Percentiles rank a stretch among this genome's conserved stretches.
These are phyloP conservation scores for Ustilago crameri DNA, from an alignment of 1,284 basidiomycete genomes.

Conservation along the genomic window DNA sequence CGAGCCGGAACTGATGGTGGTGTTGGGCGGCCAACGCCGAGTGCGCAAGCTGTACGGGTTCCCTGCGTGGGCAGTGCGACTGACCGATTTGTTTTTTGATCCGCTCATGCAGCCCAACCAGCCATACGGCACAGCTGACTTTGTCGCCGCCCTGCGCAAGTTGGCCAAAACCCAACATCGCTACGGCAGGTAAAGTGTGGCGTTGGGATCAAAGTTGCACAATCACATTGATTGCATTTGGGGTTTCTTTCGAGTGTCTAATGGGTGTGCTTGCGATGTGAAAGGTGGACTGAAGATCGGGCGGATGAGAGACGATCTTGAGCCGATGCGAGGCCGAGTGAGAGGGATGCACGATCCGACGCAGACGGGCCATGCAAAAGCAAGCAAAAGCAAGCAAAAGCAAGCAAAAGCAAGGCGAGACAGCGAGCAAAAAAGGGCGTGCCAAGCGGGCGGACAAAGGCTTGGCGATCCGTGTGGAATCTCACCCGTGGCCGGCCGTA, in stretches of 20 bases:
- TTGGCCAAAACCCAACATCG: slow-evolving; percentile 30
- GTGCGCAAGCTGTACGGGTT: slow-evolving; percentile 29
- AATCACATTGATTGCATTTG: no score
- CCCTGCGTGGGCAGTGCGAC: slow-evolving; percentile 38
- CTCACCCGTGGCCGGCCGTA: background rate
- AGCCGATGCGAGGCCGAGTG: no score
- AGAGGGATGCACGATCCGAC: no score
- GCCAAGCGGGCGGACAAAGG: background rate
- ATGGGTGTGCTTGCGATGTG: no score
- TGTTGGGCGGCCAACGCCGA: slow-evolving; percentile 12
- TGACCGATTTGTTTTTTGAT: slow-evolving; percentile 44
- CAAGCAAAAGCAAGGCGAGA: no score
- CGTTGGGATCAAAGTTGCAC: no score
- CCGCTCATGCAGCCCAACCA: background rate
- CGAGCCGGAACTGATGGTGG: slow-evolving; percentile 37
- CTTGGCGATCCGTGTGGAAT: slow-evolving; percentile 21
- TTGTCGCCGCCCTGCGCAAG: slow-evolving; percentile 30
- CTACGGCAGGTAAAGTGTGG: slow-evolving; percentile 32
- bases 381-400: no score
- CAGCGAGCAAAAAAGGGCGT: background rate
- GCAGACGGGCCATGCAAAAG: no score
- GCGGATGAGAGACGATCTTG: background rate
- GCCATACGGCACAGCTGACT: slow-evolving; percentile 15
- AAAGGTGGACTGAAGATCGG: no score
- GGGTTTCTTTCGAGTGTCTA: background rate